phyloP scores from a whole-genome alignment of 2,329 filamentous ascomycete genomes.

The Calonectria pauciramosa region DNA sequence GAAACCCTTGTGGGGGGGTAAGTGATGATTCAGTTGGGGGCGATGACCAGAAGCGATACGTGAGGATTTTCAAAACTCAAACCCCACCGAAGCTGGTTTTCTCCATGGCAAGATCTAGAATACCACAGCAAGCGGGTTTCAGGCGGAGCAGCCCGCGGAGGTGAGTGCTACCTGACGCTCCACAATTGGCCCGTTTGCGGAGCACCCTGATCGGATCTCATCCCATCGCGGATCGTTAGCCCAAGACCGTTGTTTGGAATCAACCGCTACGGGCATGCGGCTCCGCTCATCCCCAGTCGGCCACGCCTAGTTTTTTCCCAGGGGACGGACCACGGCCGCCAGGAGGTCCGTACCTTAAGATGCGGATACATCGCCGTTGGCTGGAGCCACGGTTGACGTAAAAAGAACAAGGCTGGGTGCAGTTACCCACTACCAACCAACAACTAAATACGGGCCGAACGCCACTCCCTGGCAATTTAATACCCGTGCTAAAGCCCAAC shows the following conservation, averaged over 20 bases:
- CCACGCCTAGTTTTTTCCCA: not conserved
- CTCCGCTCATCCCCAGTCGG: not conserved
- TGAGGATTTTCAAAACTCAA: too few species aligned
- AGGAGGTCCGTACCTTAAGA: not conserved
- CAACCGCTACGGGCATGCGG: not conserved
- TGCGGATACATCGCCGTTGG: not conserved
- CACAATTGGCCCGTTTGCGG: conserved; percentile 4
- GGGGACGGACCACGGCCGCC: not conserved
- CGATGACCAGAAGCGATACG: too few species aligned
- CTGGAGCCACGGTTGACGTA: not conserved
- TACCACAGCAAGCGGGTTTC: not conserved
- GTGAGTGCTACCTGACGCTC: not conserved
- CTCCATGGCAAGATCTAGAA: not conserved
- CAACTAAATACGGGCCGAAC: not conserved
- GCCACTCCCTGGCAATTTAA: not conserved
- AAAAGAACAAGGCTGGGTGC: not conserved
- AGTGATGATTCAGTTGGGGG: not conserved
- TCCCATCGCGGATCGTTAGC: not conserved
- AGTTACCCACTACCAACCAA: not conserved
- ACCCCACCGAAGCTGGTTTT: not conserved
- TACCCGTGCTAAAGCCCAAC: not conserved
- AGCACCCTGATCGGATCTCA: not conserved
- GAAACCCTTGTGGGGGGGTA: too few species aligned
- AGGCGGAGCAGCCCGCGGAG: not conserved
- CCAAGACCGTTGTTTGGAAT: not conserved